Percentiles rank a stretch among this genome's conserved stretches.
Conservation (phyloP, 441 rosid genomes). For the Codiaeum variegatum region DNA sequence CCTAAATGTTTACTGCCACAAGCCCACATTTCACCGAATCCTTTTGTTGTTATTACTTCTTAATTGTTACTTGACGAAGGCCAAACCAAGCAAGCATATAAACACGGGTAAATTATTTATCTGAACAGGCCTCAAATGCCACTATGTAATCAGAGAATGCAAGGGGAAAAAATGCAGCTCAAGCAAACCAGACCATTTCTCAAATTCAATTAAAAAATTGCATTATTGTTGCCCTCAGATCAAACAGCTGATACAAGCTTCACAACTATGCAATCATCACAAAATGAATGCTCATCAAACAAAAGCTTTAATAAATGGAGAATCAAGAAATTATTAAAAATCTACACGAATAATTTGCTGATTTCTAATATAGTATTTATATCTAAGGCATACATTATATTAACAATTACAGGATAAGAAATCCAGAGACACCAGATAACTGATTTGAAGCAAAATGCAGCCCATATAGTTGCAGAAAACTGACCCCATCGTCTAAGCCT, state of each 20-base stretch:
- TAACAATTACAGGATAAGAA: constrained; percentile 19
- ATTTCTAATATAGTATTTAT: constrained; percentile 23
- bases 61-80: too few relatives aligned
- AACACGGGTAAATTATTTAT: too few relatives aligned
- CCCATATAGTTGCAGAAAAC: not conserved
- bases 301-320: not conserved
- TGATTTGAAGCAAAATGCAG: not conserved
- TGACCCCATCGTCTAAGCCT: constrained; percentile 22
- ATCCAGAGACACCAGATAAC: constrained; percentile 15
- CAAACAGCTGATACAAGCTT: not conserved
- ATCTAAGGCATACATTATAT: constrained; percentile 23
- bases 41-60: too few relatives aligned
- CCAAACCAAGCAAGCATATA: too few relatives aligned
- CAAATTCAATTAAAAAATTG: not conserved
- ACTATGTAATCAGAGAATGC: too few relatives aligned
- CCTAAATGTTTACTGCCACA: too few relatives aligned
- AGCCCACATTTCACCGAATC: too few relatives aligned
- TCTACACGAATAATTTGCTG: constrained; percentile 27
- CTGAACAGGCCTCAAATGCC: too few relatives aligned
- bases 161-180: too few relatives aligned
- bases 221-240: too few relatives aligned
- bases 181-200: too few relatives aligned
- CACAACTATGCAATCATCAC: not conserved
- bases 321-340: constrained; percentile 26
- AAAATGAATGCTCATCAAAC: not conserved